Evolutionary conservation across 192 early-diverging fungal genomes (phyloP), one percentile per base, ranked within the genome.

Genomic region (Backusella tuberculispora): DNA sequence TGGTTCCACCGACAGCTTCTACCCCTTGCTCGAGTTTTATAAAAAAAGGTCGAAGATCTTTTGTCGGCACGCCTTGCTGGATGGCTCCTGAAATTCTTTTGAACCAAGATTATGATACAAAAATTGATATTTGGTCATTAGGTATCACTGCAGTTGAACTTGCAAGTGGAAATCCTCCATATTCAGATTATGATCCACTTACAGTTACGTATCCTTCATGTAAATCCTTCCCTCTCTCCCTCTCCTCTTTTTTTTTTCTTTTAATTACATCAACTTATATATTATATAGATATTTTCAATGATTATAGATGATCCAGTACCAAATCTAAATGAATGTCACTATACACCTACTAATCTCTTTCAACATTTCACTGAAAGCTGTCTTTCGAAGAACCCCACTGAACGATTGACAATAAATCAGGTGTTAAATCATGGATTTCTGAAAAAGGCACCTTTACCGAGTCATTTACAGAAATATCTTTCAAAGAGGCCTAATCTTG

Each of bases 41-140:
- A 56, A 69, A 69, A 17, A 69, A 69, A 29, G 67, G 42, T 40
- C 70, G 90, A 34, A 87, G 88, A 64, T 87, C 88, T 3, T 92
- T 92, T 87, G 89, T 90, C 0, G 89, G 89, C 13, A 88, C 90
- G 13, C 90, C 90, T 0, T 91, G 88, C 46, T 88, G 87, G 87
- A 82, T 85, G 76, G 78, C 83, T 1, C 84, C 84, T 17, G 84
- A 85, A 50, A 75, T 85, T 37, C 63, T 85, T 21, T 41, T 43
- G 19, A 66, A 77, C 13, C 56, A 77, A 48, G 65, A 56, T n/a
- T 85, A 85, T 60, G 83, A 84, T 43, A 76, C 74, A 65, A 85
- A 84, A 73, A 74, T 84, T 14, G 84, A 85, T 68, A 71, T 85
- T 12, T 85, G 84, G 84, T 77, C 81, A n/a, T 67, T 85, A 7